Base-by-base conservation (phyloP, 176 grass and related monocot genomes). In the Microstegium vimineum region DNA sequence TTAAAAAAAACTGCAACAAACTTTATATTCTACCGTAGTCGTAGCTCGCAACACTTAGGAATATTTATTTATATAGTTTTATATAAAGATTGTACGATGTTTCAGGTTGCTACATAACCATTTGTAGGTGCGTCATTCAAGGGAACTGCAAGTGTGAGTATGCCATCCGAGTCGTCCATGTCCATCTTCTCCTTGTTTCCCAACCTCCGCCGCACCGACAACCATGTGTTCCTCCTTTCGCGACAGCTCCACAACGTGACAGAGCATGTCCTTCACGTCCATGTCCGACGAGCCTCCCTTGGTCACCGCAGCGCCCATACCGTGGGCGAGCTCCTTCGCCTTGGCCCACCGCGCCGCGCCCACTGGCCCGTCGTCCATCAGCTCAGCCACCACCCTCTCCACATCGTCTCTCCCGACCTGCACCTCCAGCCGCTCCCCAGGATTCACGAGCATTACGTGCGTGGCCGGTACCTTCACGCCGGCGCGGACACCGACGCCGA, bases 221-320 rank as follows among this genome's bases (percentile, higher is more conserved):
- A 51, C 42, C 25, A 34, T 1, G 17, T 25, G 5, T 15, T 23
- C 11, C 4, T 59, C 22, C 23, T 57, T 34, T 22, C 9, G 46
- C 4, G 16, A 35, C 5, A 82, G 65, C 41, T 87, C 65, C 0
- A 6, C 20, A 8, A 87, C 42, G 2, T 84, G 36, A 0, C 67
- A 20, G 8, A 88, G 25, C 87, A 93, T 46, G 14, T 68, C 3
- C 11, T 22, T 42, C 12, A 90, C 20, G 34, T 85, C 82, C 3
- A n/a, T 6, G 35, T 62, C 22, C 35, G 91, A 93, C n/a, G 91
- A 93, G 12, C 91, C 91, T 16, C 66, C 87, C n/a, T 69, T 56
- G 0, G 61, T n/a, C 76, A 90, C 84, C 3, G 91, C 87, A 1
- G 49, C 77, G 20, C 15, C 73, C 5, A 47, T 65, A 37, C 12